These are phyloP conservation scores for Mangifera indica DNA, from an alignment of 345 rosid species.

Conservation along the genomic window DNA sequence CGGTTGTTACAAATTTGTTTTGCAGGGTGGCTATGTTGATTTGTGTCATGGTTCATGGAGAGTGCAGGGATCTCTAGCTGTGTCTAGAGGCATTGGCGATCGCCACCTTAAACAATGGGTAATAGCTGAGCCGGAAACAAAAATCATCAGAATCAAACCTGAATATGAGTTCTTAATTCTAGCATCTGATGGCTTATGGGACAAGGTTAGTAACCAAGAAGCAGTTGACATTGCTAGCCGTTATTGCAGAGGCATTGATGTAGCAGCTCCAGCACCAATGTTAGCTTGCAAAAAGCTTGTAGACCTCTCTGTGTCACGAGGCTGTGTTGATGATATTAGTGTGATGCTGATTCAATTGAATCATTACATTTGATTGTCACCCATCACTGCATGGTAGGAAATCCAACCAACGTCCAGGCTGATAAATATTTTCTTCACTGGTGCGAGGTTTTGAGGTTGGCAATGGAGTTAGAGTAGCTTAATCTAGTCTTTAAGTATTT, in stretches of 20 bases:
- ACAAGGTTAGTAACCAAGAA: slow-evolving; percentile 89
- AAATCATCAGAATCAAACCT: slow-evolving; percentile 42
- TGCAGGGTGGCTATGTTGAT: slow-evolving; percentile 88
- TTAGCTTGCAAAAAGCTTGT: slow-evolving; percentile 74
- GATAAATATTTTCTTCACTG: not conserved
- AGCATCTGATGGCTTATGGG: slow-evolving; percentile 99
- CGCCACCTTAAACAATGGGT: slow-evolving; percentile 73
- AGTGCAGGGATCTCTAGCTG: slow-evolving; percentile 83
- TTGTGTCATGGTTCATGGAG: slow-evolving; percentile 74
- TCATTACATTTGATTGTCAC: slow-evolving; percentile 28
- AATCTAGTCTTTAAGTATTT: not conserved
- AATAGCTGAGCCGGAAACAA: slow-evolving; percentile 86
- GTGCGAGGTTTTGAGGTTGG: not conserved
- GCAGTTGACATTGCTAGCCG: slow-evolving; percentile 76
- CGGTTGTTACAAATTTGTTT: not conserved
- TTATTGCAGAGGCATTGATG: slow-evolving; percentile 37
- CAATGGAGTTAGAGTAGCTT: not conserved
- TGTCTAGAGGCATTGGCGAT: slow-evolving; percentile 87
- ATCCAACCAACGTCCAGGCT: slow-evolving; percentile 1
- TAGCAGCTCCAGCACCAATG: slow-evolving; percentile 42
- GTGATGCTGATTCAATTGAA: slow-evolving; percentile 65
- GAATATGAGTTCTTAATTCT: slow-evolving; percentile 75
- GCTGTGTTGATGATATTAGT: slow-evolving; percentile 72
- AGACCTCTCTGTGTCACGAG: slow-evolving; percentile 64
- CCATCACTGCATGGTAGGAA: not conserved